Evolutionary conservation across 768 basidiomycete species (phyloP), one percentile per base, ranked within the genome.

Genomic region (Naganishia kalamii): DNA sequence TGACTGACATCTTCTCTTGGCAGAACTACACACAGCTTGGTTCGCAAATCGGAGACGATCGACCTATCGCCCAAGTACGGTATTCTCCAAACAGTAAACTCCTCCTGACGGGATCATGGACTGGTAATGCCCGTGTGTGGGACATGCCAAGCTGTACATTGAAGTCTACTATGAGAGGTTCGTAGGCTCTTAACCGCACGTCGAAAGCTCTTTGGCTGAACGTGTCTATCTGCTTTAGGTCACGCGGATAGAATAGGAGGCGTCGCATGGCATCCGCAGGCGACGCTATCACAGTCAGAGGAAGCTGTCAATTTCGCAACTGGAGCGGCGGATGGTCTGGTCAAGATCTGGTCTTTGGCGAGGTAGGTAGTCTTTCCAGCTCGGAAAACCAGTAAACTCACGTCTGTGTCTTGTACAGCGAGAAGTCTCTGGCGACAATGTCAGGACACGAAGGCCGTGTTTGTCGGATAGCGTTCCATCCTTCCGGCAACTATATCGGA

Each of bases 1-100:
- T n/a, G 40, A 30, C 27, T 33, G 5, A 15, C 4, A 61, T 25
- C 43, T 4, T 1, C 11, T 40, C 60, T 21, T 1, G 32, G 0
- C 71, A 93, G 90, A 89, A 86, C 78, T 92, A 89, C 78, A 83
- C 86, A 51, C 94, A 92, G 72, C 85, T 98, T 48, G 96, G 96
- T 25, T 97, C 96, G 0, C 94, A 98, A 82, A 92, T 98, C 70
- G 96, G 92, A 62, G 96, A 97, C 77, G 92, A 96, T 70, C 84
- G 96, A 46, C 92, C 96, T 0, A 85, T 98, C 69, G 88, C 92
- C 1, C 87, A 89, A 80, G 90, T 97, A 30, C 88, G 96, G 41
- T 98, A 98, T 77, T 85, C 94, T 3, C 96, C 96, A 8, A 89
- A 97, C 75, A 88, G 88, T 75, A 79, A 89, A 72, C 83, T 88